These are phyloP conservation scores for Tillandsia fasciculata DNA, from an alignment of 176 grass and related monocot species.

Conservation along the genomic window DNA sequence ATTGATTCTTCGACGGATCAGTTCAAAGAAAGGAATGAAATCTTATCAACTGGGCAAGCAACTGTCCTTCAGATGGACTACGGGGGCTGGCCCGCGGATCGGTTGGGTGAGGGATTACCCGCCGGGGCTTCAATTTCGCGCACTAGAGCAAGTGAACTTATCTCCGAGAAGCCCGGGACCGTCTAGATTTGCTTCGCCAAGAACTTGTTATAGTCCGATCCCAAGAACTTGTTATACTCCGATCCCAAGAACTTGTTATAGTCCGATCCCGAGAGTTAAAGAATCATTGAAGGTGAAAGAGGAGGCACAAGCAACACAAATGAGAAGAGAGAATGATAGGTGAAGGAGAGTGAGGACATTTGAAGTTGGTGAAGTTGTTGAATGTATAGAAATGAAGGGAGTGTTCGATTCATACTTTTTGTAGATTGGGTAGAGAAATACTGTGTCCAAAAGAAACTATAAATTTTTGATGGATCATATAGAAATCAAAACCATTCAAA, in stretches of 20 bases:
- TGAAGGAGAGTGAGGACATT: background rate
- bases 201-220: slow-evolving; percentile 11
- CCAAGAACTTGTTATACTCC: too few species aligned
- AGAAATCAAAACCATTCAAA: too few species aligned
- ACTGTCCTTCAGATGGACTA: slow-evolving; percentile 68
- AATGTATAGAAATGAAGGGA: background rate
- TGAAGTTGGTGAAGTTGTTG: background rate
- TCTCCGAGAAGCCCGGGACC: slow-evolving; percentile 36
- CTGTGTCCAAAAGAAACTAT: background rate
- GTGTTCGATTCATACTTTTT: background rate
- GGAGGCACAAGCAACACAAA: background rate
- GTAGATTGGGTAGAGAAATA: background rate
- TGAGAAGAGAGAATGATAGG: background rate
- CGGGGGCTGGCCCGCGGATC: slow-evolving; percentile 63
- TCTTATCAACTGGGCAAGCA: slow-evolving; percentile 91
- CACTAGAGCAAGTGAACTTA: slow-evolving; percentile 67
- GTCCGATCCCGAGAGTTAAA: slow-evolving; percentile 17
- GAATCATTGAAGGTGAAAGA: slow-evolving; percentile 6
- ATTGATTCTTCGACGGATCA: slow-evolving; percentile 69
- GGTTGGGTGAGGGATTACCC: slow-evolving; percentile 87
- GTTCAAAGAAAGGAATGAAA: slow-evolving; percentile 55
- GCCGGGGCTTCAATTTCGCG: slow-evolving; percentile 59
- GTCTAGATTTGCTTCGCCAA: slow-evolving; percentile 19
- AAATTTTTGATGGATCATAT: too few species aligned
- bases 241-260: slow-evolving; percentile 11